Conservation (phyloP, 139 green algal genomes). For the Raphidocelis subcapitata region DNA sequence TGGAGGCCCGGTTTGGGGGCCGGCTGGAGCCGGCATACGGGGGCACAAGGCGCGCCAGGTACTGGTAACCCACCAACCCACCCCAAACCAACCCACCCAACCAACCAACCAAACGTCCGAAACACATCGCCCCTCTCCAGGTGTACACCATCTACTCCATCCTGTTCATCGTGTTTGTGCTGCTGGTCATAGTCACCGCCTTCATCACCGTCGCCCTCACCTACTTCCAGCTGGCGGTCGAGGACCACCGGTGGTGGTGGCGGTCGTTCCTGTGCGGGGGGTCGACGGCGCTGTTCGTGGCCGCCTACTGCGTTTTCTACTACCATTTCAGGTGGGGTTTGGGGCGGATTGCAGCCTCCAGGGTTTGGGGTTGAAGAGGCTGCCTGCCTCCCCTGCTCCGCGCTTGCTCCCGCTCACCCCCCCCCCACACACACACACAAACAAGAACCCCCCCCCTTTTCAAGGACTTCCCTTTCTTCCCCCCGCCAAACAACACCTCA, state of each 20-base stretch:
- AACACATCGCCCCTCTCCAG: no score
- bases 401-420: background rate
- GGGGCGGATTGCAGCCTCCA: background rate
- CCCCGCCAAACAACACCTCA: background rate
- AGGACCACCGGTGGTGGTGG: constrained; percentile 95
- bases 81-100: no score
- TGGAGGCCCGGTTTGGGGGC: no score
- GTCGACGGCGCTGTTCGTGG: constrained; percentile 94
- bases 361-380: background rate
- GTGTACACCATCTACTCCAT: constrained; percentile 95
- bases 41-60: no score
- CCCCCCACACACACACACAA: no score
- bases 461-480: background rate
- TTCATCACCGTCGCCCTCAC: constrained; percentile 96
- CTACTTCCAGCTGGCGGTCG: constrained; percentile 95
- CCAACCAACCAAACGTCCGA: no score
- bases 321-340: constrained; percentile 73
- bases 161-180: constrained; percentile 93
- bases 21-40: no score
- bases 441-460: background rate
- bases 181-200: constrained; percentile 91
- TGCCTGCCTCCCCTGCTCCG: background rate
- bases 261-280: constrained; percentile 94
- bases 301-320: constrained; percentile 98
- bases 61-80: no score